Evolutionary conservation across 306 rosid genomes (phyloP).

Genomic region (Hippophae rhamnoides): DNA sequence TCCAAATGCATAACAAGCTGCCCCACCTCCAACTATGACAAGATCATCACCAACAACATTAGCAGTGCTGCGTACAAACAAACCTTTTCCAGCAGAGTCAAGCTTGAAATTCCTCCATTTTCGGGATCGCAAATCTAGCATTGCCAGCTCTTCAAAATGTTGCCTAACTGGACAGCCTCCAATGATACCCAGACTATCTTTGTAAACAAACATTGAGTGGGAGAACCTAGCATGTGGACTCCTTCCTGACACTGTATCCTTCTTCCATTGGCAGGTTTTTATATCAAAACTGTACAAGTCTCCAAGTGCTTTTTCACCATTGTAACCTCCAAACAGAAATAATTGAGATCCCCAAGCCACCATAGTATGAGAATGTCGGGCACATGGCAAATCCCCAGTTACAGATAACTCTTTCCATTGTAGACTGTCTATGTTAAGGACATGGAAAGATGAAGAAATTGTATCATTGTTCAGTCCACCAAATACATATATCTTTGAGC

Average conservation of each 20-base stretch:
- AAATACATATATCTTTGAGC: constrained; percentile 69
- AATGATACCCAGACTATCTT: constrained; percentile 61
- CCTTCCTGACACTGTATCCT: constrained; percentile 56
- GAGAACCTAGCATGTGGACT: constrained; percentile 87
- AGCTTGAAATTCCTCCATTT: constrained; percentile 67
- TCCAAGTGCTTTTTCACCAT: constrained; percentile 75
- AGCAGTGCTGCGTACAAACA: constrained; percentile 83
- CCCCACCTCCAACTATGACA: constrained; percentile 81
- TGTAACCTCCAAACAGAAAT: constrained; percentile 71
- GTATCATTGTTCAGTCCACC: constrained; percentile 74
- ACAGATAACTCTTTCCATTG: constrained; percentile 58
- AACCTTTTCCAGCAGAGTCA: constrained; percentile 48
- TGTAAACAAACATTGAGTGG: constrained; percentile 72
- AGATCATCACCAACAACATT: constrained; percentile 63
- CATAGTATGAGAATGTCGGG: constrained; percentile 91
- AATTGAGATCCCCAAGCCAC: constrained; percentile 57
- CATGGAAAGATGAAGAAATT: constrained; percentile 56
- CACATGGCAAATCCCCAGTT: constrained; percentile 60
- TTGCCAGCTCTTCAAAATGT: constrained; percentile 57
- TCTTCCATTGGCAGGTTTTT: constrained; percentile 55
- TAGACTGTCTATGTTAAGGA: constrained; percentile 46
- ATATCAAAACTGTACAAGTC: constrained; percentile 70
- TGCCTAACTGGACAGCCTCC: constrained; percentile 92
- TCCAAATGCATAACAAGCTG: constrained; percentile 93
- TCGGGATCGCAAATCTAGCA: constrained; percentile 56